Base-by-base conservation (phyloP, 108 stramenopile species). In the Cylindrotheca fusiformis region DNA sequence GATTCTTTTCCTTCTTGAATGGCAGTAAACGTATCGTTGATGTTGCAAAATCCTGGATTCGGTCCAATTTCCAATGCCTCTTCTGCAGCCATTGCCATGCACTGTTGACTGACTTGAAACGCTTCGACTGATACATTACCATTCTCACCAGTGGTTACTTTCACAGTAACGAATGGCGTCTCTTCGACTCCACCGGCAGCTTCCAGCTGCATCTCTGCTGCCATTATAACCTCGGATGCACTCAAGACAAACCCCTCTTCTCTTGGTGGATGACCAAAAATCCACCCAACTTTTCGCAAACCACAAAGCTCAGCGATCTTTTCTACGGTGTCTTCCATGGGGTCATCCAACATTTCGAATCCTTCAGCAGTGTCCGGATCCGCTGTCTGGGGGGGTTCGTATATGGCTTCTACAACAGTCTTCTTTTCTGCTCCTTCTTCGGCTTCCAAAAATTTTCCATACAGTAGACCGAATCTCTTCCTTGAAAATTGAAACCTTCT, bases 51-150 rank as follows among this genome's bases (percentile, higher is more conserved):
- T 63, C 91, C 91, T 17, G 85, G 93, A 65, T 98, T 78, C 27
- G 85, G 77, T 47, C 84, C 83, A 24, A 88, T 69, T 57, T 87
- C 88, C 49, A 95, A 55, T 3, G 95, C 98, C 48, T 96, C 95
- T 69, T 99, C 98, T 3, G 98, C 98, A 21, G 89, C 96, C 98
- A 99, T 99, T 62, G 95, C 96, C 96, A 99, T 96, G 71, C 95
- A 96, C 65, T 97, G 96, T 68, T 86, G 76, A 26, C 79, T 82
- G 18, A 97, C 94, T 81, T 97, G 95, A 77, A 95, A 98, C 26
- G 94, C 96, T 55, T 97, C 95, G 23, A 96, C 90, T 21, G 82
- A 70, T 1, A 85, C 87, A 56, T 76, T 82, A 23, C 94, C 97
- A 55, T 95, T 87, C 33, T 78, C 75, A 1, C 76, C 86, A 6